Base-by-base conservation (phyloP, 257 asterid genomes). In the Euphrasia confusa region DNA sequence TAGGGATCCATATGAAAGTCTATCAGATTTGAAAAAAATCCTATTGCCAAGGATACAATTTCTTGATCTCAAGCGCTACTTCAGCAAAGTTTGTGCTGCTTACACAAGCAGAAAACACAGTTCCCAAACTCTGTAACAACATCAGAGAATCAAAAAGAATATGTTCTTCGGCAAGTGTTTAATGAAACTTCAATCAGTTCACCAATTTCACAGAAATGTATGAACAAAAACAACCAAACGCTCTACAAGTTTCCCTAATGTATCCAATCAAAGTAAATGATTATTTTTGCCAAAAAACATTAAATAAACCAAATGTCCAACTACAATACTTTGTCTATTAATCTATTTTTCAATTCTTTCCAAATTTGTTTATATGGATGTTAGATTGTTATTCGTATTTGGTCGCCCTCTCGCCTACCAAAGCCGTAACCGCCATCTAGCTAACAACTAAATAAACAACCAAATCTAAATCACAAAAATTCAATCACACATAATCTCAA, bases 381-480 rank as follows among this genome's bases (percentile, higher is more conserved):
- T 10, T 53, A 9, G 55, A 15, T 12, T 49, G 26, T n/a, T 49
- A 4, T 8, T 15, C 26, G 15, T 4, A 49, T 7, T 17, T 4
- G 21, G 26, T 49, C 10, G 55, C 37, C 52, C 18, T 37, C 28
- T 40, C 8, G 58, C 44, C 50, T 26, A 61, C 12, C 4, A 6
- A 58, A 24, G 63, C 50, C 32, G 14, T 48, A 30, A 37, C 9
- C 42, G 39, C 17, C 0, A 18, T 21, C 58, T 21, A 10, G n/a
- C 9, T 7, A 30, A 59, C 40, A 50, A 49, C n/a, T 14, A 47
- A 5, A 12, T 24, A 30, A 62, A 14, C 54, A 58, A 44, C 8
- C 35, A 57, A 52, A 56, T 33, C 28, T 17, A 63, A 56, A 58
- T 59, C 65, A 54, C 42, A 52, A 39, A 40, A 66, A 50, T 60